A percentile compares a stretch with the other conserved stretches of the same genome.
phyloP scores from a whole-genome alignment of 345 rosid species.

The Anastatica hierochuntica region DNA sequence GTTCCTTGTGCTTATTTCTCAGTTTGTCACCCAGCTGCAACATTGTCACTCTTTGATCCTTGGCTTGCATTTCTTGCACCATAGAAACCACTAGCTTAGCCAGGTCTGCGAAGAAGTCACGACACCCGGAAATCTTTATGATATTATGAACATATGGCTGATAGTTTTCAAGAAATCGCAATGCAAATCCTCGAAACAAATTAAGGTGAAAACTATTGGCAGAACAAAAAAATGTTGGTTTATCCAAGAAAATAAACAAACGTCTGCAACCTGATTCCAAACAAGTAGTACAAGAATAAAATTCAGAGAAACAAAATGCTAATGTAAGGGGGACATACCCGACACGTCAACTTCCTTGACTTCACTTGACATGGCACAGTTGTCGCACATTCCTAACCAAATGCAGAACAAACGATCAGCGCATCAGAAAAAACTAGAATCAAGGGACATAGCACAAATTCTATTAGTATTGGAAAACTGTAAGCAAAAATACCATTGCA shows the following conservation, averaged over 20 bases:
- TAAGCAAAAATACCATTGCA: conserved; percentile 59
- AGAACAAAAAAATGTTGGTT: background rate
- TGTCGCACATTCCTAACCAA: conserved; percentile 88
- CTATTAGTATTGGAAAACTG: background rate
- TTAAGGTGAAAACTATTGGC: background rate
- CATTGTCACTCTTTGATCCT: conserved; percentile 75
- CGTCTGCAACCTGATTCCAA: background rate
- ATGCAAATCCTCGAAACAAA: background rate
- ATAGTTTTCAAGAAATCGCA: background rate
- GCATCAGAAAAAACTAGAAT: background rate
- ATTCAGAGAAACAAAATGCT: background rate
- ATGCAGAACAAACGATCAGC: conserved; percentile 4
- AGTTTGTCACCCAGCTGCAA: conserved; percentile 84
- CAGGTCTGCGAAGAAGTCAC: conserved; percentile 32
- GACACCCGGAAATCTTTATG: background rate
- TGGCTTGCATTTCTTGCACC: conserved; percentile 57
- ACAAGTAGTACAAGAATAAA: background rate
- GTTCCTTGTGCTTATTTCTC: conserved; percentile 60
- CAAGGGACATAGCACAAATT: background rate
- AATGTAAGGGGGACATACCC: conserved; percentile 35
- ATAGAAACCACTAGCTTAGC: conserved; percentile 59
- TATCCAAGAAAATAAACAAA: too few species aligned
- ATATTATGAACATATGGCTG: background rate
- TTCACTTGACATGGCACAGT: conserved; percentile 63
- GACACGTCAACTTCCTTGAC: conserved; percentile 63